phyloP scores from a whole-genome alignment of 108 stramenopile genomes.

The Nitzschia palea region DNA sequence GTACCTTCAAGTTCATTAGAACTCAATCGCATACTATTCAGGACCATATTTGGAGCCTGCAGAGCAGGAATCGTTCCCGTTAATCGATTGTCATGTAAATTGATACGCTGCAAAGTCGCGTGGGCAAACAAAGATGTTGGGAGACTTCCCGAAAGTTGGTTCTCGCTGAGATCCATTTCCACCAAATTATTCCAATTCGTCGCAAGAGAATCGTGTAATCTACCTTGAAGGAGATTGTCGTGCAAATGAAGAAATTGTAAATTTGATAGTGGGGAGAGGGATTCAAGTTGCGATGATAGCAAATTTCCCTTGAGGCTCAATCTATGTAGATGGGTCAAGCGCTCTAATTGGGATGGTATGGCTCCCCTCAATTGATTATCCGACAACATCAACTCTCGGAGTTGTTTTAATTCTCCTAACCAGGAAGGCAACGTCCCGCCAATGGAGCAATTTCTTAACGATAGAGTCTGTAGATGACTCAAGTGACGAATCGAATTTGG shows the following conservation, averaged over 20 bases:
- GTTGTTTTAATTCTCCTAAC: slow-evolving; percentile 8
- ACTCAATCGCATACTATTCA: slow-evolving; percentile 24
- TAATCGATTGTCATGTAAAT: slow-evolving; percentile 26
- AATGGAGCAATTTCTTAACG: slow-evolving; percentile 12
- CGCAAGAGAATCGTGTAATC: slow-evolving; percentile 2
- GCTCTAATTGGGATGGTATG: slow-evolving; percentile 2
- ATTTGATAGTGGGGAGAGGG: slow-evolving; percentile 7
- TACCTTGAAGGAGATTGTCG: slow-evolving; percentile 12
- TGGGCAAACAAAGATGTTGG: not conserved
- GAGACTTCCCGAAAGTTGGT: slow-evolving; percentile 16
- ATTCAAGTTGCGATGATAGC: not conserved
- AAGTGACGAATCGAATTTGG: slow-evolving; percentile 6
- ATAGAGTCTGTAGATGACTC: not conserved
- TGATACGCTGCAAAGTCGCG: not conserved
- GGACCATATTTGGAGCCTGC: too few relatives aligned
- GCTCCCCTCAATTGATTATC: slow-evolving; percentile 17
- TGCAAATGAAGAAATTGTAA: slow-evolving; percentile 21
- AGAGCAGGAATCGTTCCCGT: slow-evolving; percentile 14
- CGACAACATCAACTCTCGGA: slow-evolving; percentile 10
- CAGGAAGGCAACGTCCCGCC: slow-evolving; percentile 15
- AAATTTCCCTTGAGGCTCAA: slow-evolving; percentile 21
- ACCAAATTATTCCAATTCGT: slow-evolving; percentile 4
- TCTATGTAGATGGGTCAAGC: slow-evolving; percentile 5
- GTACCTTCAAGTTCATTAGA: slow-evolving; percentile 48
- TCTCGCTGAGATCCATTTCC: slow-evolving; percentile 26